phyloP scores from a whole-genome alignment of 129 eudicot species.

The Lonicera japonica region DNA sequence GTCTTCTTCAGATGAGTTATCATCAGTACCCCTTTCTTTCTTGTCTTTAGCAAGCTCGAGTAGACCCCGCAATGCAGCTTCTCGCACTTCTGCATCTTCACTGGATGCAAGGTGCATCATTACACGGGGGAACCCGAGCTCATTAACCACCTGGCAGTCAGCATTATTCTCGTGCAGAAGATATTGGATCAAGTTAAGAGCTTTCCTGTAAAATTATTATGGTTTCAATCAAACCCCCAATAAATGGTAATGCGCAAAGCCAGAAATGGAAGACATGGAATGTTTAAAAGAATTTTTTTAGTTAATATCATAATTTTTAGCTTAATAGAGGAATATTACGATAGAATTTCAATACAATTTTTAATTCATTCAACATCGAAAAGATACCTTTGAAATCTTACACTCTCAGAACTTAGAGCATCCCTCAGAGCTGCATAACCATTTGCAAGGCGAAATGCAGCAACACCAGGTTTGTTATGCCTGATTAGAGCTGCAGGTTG shows the following conservation, averaged over 20 bases:
- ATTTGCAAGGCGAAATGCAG: slow-evolving; percentile 85
- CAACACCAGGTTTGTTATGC: slow-evolving; percentile 74
- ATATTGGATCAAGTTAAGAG: slow-evolving; percentile 69
- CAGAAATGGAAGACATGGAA: too few relatives aligned
- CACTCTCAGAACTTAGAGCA: slow-evolving; percentile 71
- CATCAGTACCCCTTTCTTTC: slow-evolving; percentile 19
- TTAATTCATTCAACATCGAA: too few relatives aligned
- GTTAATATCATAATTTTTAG: too few relatives aligned
- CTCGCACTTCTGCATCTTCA: slow-evolving; percentile 72
- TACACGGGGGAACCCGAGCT: slow-evolving; percentile 72
- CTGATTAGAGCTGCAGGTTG: slow-evolving; percentile 63
- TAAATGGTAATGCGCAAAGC: too few relatives aligned
- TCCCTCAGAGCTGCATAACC: slow-evolving; percentile 70
- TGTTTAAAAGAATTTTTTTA: too few relatives aligned
- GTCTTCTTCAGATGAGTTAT: slow-evolving; percentile 32
- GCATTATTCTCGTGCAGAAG: slow-evolving; percentile 55
- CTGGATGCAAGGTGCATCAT: slow-evolving; percentile 75
- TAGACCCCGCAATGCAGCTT: slow-evolving; percentile 67
- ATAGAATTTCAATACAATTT: too few relatives aligned
- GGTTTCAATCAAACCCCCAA: too few relatives aligned
- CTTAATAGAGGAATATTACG: too few relatives aligned
- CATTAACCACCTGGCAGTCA: slow-evolving; percentile 51
- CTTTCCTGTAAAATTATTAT: slow-evolving; percentile 56
- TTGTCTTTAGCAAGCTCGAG: slow-evolving; percentile 53
- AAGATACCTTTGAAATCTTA: slow-evolving; percentile 81